Conservation (phyloP, 768 basidiomycete genomes). For the Podaxis rugospora region DNA sequence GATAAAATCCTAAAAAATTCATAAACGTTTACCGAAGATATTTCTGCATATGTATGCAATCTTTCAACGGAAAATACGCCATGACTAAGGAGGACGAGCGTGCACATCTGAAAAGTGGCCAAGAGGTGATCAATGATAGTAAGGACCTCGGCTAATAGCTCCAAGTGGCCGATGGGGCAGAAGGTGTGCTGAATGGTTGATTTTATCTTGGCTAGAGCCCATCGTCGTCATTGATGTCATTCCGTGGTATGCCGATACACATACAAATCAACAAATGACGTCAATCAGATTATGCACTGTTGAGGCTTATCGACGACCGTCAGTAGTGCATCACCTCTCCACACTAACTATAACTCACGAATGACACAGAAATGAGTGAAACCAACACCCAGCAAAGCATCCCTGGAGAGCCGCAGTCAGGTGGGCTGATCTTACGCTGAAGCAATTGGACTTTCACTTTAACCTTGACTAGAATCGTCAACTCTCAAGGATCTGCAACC, state of each 20-base stretch:
- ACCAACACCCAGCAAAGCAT: background rate
- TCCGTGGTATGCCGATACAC: background rate
- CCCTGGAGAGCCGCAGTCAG: background rate
- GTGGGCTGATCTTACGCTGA: background rate
- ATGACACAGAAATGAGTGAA: background rate
- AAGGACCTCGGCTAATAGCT: no score
- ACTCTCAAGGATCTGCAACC: conserved; percentile 5
- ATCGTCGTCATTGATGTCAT: background rate
- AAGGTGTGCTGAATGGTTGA: no score
- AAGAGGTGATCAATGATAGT: no score
- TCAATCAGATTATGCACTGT: background rate
- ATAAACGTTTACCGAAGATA: no score
- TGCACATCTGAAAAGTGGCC: no score
- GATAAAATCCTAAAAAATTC: no score
- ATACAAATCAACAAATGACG: background rate
- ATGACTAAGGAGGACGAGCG: no score
- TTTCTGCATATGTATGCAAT: no score
- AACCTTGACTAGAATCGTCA: background rate
- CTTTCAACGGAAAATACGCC: no score
- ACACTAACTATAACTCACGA: background rate
- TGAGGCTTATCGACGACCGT: background rate
- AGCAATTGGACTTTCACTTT: background rate
- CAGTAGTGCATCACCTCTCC: background rate
- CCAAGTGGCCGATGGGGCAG: no score
- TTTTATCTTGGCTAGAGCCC: no score